Conservation (phyloP, 805 yeast species). For the Naumovozyma baii region DNA sequence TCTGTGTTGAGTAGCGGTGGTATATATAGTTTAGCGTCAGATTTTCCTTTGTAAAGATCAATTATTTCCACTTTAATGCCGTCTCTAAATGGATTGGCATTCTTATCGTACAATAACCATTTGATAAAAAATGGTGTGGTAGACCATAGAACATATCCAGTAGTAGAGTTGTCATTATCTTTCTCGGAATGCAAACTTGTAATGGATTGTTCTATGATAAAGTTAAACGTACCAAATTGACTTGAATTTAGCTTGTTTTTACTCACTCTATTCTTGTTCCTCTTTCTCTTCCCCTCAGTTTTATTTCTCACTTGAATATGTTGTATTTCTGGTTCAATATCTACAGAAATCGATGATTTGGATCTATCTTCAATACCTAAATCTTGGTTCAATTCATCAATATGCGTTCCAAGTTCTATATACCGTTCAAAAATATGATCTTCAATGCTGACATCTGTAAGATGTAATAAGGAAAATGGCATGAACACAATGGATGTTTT, state of each 20-base stretch:
- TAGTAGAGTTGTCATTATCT: constrained; percentile 29
- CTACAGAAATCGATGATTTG: constrained; percentile 8
- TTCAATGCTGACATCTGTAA: constrained; percentile 15
- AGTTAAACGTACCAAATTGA: constrained; percentile 1
- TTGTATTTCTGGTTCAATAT: constrained; percentile 19
- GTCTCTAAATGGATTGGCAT: constrained; percentile 12
- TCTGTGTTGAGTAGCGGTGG: constrained; percentile 1
- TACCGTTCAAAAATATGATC: constrained; percentile 29
- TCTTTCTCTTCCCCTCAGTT: constrained; percentile 1
- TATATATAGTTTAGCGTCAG: not conserved
- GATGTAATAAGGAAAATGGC: not conserved
- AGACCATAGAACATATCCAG: constrained; percentile 31
- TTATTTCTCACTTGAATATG: not conserved
- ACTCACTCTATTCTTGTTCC: not conserved
- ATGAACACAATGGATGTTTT: not conserved
- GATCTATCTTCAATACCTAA: constrained; percentile 21
- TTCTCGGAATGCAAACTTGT: constrained; percentile 21
- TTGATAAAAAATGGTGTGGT: constrained; percentile 26
- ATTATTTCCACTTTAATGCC: constrained; percentile 7
- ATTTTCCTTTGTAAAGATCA: not conserved
- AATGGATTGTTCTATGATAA: constrained; percentile 23
- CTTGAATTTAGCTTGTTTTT: not conserved
- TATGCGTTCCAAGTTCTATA: constrained; percentile 13
- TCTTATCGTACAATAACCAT: constrained; percentile 25
- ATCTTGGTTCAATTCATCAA: constrained; percentile 23